Evolutionary conservation across 768 basidiomycete species (phyloP), one percentile per base, ranked within the genome.

Genomic region (Rhizopogon rudus): DNA sequence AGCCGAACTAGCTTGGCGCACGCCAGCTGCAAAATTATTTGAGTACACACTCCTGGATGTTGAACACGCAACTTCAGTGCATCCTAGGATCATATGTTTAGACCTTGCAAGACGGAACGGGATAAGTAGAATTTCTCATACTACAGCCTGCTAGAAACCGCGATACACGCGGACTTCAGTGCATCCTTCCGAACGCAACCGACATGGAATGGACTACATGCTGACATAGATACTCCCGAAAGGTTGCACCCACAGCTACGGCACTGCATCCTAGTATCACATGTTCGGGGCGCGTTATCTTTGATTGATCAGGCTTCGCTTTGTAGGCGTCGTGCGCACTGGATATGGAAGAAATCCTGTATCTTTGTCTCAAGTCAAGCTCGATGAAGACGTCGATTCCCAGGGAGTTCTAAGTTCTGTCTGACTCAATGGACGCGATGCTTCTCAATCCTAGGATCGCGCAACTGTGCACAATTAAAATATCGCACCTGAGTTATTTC

Each of bases 381-480:
- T 35, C 33, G 5, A 49, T 37, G 14, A 6, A 37, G 33, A 37
- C 46, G 14, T 22, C 17, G 13, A 3, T 20, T 17, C 12, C 46
- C 46, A 5, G 13, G 8, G 46, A 28, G 33, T 22, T 22, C 20
- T 14, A 17, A 35, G 20, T 20, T 8, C 35, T 33, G 14, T 2
- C 46, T 49, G 20, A 22, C 46, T 16, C 40, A 40, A 40, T 40
- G 40, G 40, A 7, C 6, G 3, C 40, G 20, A 37, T 0, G 46
- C 46, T 49, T 49, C 46, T 37, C 35, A 49, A 49, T 49, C 14
- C 46, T 49, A 49, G 46, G 46, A 37, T 35, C 14, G 20, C 46
- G 46, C 33, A 1, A 37, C 33, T 35, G 46, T 22, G 20, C 20
- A 20, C 14, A 7, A 49, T 37, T 35, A 14, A 20, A 20, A 35